These are phyloP conservation scores for Zhuliangozyma parablackwelliae DNA, from an alignment of 1,139 yeast genomes.

Conservation along the genomic window DNA sequence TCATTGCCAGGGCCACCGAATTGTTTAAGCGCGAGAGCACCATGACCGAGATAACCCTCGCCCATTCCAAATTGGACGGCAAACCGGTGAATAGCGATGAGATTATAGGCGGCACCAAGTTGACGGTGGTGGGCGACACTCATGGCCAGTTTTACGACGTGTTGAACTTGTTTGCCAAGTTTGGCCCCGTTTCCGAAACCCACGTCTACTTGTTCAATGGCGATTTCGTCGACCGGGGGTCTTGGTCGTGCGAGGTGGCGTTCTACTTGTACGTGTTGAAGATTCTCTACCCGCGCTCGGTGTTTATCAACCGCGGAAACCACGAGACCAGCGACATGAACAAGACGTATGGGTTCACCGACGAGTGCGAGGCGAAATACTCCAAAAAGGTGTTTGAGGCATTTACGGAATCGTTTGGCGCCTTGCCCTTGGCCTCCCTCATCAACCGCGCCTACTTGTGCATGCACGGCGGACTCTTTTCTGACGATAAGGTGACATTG, in stretches of 20 bases:
- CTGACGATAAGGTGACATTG: conserved; percentile 66
- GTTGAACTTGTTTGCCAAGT: conserved; percentile 66
- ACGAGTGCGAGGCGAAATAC: conserved; percentile 90
- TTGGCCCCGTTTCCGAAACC: conserved; percentile 62
- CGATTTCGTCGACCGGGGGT: conserved; percentile 96
- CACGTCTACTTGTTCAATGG: conserved; percentile 90
- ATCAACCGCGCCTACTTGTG: conserved; percentile 75
- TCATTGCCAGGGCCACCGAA: conserved; percentile 67
- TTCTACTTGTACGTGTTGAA: conserved; percentile 75
- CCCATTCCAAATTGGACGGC: conserved; percentile 20
- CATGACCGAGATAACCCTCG: conserved; percentile 64
- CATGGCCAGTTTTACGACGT: conserved; percentile 96
- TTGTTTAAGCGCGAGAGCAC: conserved; percentile 65
- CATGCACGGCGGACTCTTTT: conserved; percentile 94
- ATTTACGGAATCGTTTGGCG: conserved; percentile 82
- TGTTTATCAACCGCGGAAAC: conserved; percentile 87
- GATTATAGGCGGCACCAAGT: conserved; percentile 28
- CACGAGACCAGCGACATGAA: conserved; percentile 98
- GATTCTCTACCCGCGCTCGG: conserved; percentile 65
- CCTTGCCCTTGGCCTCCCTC: conserved; percentile 81
- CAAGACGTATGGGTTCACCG: conserved; percentile 92
- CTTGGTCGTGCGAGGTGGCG: conserved; percentile 98
- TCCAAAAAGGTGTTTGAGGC: conserved; percentile 77
- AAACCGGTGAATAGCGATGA: conserved; percentile 9
- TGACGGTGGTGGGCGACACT: conserved; percentile 95